phyloP scores from a whole-genome alignment of 2,329 filamentous ascomycete genomes.

The Pseudogymnoascus sp. region DNA sequence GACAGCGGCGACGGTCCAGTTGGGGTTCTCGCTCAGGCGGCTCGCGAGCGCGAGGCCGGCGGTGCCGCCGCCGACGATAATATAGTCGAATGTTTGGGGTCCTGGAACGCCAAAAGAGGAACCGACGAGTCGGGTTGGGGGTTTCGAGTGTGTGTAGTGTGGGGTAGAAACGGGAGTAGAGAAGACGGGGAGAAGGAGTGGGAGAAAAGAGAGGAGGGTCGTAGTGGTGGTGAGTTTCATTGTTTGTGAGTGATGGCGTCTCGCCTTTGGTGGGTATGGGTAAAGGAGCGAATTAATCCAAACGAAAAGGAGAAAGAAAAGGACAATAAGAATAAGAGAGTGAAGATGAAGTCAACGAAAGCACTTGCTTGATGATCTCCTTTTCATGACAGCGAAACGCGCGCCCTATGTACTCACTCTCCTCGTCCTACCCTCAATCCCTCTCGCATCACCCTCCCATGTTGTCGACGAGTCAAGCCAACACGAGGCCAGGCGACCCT shows the following conservation, averaged over 20 bases:
- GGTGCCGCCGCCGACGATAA: slow-evolving; percentile 35
- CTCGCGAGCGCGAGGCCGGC: slow-evolving; percentile 32
- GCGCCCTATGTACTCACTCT: background rate
- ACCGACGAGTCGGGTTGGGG: background rate
- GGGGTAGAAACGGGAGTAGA: background rate
- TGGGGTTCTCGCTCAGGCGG: slow-evolving; percentile 30
- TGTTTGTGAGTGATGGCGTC: background rate
- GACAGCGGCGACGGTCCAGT: slow-evolving; percentile 31
- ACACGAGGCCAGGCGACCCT: background rate
- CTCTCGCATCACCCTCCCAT: background rate
- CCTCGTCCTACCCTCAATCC: background rate
- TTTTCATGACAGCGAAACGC: background rate
- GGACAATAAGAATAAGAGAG: background rate
- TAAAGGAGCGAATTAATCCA: background rate
- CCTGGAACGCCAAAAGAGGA: background rate
- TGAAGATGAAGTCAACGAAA: background rate
- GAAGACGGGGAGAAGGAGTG: background rate
- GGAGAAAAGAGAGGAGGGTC: background rate
- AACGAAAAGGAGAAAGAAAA: background rate
- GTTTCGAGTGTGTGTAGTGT: background rate
- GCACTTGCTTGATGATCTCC: background rate
- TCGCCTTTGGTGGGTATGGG: background rate
- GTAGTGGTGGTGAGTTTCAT: background rate
- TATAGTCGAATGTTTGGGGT: slow-evolving; percentile 30
- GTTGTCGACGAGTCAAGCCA: background rate